Conservation (phyloP, 2,329 filamentous ascomycete genomes). For the Colletotrichum orchidophilum region DNA sequence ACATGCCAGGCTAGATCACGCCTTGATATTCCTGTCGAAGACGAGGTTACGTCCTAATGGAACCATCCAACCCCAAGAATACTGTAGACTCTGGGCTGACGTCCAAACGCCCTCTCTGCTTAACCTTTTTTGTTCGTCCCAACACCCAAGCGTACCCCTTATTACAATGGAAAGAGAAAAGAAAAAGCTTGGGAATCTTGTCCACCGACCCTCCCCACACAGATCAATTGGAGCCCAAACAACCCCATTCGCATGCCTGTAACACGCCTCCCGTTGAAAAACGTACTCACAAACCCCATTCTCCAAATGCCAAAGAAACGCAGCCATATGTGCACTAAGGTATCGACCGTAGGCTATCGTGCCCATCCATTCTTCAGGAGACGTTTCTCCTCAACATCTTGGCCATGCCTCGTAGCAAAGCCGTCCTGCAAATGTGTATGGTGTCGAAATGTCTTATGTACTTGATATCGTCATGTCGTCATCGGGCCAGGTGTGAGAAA, state of each 20-base stretch:
- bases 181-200: conserved; percentile 14
- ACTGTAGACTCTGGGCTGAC: not conserved
- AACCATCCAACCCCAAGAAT: conserved; percentile 10
- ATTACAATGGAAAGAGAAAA: conserved; percentile 13
- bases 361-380: not conserved
- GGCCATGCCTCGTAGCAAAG: not conserved
- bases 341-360: conserved; percentile 18
- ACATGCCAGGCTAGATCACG: not conserved
- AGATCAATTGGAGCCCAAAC: conserved; percentile 18
- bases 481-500: conserved; percentile 12
- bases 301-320: conserved; percentile 27
- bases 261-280: conserved; percentile 21
- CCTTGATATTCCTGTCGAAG: not conserved
- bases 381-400: not conserved
- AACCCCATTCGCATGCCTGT: conserved; percentile 27
- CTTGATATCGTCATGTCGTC: conserved; percentile 34
- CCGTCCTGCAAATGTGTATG: conserved; percentile 24
- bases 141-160: not conserved
- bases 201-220: conserved; percentile 5
- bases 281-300: not conserved
- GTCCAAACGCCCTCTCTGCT: not conserved
- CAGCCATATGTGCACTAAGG: conserved; percentile 26
- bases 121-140: not conserved
- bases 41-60: not conserved
- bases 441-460: conserved; percentile 35